phyloP scores from a whole-genome alignment of 345 rosid genomes.

The Eucalyptus albens region DNA sequence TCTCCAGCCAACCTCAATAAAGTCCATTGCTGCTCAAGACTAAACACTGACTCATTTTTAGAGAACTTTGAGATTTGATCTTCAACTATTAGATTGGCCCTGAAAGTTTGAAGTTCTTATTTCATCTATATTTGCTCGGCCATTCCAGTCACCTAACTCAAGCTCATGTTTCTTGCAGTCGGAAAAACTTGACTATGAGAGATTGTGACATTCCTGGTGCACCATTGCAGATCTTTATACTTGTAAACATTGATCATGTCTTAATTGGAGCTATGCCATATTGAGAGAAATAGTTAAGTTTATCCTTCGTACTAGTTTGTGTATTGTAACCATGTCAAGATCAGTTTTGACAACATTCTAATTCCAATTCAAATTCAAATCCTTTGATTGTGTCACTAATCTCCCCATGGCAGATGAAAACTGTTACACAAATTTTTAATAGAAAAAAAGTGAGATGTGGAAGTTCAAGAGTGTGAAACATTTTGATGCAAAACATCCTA shows the following conservation, averaged over 20 bases:
- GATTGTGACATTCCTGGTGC: slow-evolving; percentile 24
- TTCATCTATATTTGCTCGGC: not conserved
- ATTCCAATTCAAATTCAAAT: not conserved
- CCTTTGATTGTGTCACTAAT: not conserved
- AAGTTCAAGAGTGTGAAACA: not conserved
- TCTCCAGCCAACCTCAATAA: not conserved
- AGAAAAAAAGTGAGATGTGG: not conserved
- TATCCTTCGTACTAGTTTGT: not conserved
- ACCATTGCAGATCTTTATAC: not conserved
- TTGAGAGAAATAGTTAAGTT: not conserved
- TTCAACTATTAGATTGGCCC: not conserved
- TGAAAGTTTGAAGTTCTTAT: not conserved
- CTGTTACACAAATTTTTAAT: not conserved
- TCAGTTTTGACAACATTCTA: not conserved
- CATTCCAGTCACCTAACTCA: not conserved
- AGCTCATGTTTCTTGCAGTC: slow-evolving; percentile 35
- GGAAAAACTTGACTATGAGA: slow-evolving; percentile 69
- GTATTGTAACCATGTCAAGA: not conserved
- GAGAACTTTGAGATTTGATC: not conserved
- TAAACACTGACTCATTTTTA: not conserved
- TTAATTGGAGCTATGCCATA: not conserved
- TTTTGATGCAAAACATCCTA: not conserved
- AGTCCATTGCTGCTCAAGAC: not conserved
- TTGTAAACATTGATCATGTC: not conserved
- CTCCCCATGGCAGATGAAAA: not conserved